A percentile compares a stretch with the other conserved stretches of the same genome.
Evolutionary conservation across 2,329 filamentous ascomycete species (phyloP).

Genomic region (Phyllosticta ampelicida): DNA sequence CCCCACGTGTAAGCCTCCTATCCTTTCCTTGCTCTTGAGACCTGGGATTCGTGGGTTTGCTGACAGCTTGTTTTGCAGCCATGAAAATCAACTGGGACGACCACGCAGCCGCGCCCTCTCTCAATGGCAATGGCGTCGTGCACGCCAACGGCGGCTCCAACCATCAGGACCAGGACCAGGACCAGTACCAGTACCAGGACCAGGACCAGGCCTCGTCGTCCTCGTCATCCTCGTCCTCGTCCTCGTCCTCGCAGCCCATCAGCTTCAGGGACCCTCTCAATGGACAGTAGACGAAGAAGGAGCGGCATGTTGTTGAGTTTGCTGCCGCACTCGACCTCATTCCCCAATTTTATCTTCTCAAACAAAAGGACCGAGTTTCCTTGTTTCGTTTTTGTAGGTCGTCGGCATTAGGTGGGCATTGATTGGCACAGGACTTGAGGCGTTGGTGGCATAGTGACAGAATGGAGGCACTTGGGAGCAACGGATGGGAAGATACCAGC

Average conservation of each 20-base stretch:
- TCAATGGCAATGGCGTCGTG: background rate
- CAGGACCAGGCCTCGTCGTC: background rate
- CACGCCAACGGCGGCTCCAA: background rate
- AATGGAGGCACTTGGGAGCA: no score
- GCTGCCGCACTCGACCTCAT: no score
- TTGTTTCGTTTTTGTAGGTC: no score
- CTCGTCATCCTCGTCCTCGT: no score
- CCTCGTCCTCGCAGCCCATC: background rate
- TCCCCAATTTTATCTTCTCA: no score
- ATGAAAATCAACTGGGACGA: conserved; percentile 24
- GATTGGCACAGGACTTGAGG: no score
- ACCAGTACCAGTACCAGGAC: background rate
- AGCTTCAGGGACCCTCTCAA: background rate
- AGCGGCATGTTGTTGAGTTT: no score
- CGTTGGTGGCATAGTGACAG: no score
- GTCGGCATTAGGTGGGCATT: no score
- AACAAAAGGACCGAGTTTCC: no score
- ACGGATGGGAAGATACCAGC: no score
- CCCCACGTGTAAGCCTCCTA: conserved; percentile 32
- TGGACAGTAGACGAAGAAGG: background rate
- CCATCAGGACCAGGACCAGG: background rate
- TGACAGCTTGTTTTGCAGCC: conserved; percentile 15
- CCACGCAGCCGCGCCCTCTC: background rate
- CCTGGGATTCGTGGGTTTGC: background rate
- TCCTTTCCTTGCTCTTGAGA: background rate